Evolutionary conservation across 2,329 filamentous ascomycete genomes (phyloP), one percentile per base, ranked within the genome.

Genomic region (Thelonectria blattea): DNA sequence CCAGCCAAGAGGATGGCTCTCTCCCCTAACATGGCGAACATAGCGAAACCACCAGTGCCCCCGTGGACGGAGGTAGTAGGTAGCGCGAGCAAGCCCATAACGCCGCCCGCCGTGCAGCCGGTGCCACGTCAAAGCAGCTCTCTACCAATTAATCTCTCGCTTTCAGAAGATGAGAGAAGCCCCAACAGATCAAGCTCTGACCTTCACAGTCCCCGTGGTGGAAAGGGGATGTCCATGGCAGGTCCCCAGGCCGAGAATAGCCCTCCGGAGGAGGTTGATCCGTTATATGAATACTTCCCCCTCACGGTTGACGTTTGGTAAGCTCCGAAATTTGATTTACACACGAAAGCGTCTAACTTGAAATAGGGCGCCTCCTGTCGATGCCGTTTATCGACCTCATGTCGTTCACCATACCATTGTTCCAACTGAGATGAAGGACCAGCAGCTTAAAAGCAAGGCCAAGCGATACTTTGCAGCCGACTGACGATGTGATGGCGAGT

Each of bases 251-350:
- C 71, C 47, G 82, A 81, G 66, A 83, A 85, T 72, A 88, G 89
- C 72, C 83, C 91, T 34, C 78, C 88, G 65, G 92, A 96, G 68
- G 90, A 89, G 68, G 89, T 89, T 1, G 93, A 97, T 75, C 80
- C 93, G 65, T 80, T 97, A 17, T 97, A 97, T 73, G 93, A 98
- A 77, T 97, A 98, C 73, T 97, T 98, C 65, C 93, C 93, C 0
- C 81, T 98, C 15, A 93, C 90, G 50, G 79, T 97, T 60, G 93
- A 97, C 74, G 93, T 97, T 72, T 97, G 91, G 91, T 85, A 74
- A 70, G 77, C 56, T 48, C 18, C 37, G 27, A 27, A 32, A 72
- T 7, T 34, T 18, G 42, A 17, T 24, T 41, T 22, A 58, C 43
- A 5, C 39, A n/a, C 37, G 50, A 20, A 41, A 12, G 18, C 24